Percentiles rank a stretch among this genome's conserved stretches.
phyloP scores from a whole-genome alignment of 352 stramenopile species.

The Plasmopara muralis region DNA sequence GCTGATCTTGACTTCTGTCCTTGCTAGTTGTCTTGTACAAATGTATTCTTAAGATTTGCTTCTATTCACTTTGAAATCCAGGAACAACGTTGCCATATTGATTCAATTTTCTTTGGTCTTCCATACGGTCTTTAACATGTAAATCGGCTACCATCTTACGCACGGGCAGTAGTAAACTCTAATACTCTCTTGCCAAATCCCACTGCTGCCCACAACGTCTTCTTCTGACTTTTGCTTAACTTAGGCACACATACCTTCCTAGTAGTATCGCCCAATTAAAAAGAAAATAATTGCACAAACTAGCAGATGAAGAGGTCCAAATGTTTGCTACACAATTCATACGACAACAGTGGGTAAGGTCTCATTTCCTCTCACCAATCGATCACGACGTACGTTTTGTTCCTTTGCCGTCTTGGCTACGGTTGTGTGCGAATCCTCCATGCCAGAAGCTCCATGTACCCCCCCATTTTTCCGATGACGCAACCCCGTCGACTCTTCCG shows the following conservation, averaged over 20 bases:
- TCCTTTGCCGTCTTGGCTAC: slow-evolving; percentile 40
- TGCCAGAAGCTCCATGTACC: slow-evolving; percentile 12
- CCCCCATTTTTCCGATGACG: slow-evolving; percentile 65
- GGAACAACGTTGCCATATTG: slow-evolving; percentile 17
- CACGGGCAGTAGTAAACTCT: slow-evolving; percentile 15
- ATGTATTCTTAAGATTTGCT: not conserved
- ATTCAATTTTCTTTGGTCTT: slow-evolving; percentile 15
- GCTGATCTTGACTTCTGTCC: too few species aligned
- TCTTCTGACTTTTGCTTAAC: slow-evolving; percentile 12
- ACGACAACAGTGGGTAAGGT: slow-evolving; percentile 1
- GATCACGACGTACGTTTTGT: slow-evolving; percentile 34
- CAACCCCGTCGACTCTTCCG: slow-evolving; percentile 46
- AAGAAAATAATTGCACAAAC: slow-evolving; percentile 88
- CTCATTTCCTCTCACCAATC: not conserved
- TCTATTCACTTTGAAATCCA: not conserved
- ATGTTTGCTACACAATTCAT: slow-evolving; percentile 29
- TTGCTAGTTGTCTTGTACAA: not conserved
- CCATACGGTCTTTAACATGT: slow-evolving; percentile 1
- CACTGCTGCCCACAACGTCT: slow-evolving; percentile 4
- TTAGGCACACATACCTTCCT: slow-evolving; percentile 12
- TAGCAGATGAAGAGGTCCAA: slow-evolving; percentile 75
- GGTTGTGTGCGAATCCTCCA: slow-evolving; percentile 32
- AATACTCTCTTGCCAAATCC: slow-evolving; percentile 18
- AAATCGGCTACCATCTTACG: slow-evolving; percentile 4
- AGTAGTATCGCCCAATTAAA: slow-evolving; percentile 84